phyloP scores from a whole-genome alignment of 164 flowering plant species.

The Macadamia tetraphylla region DNA sequence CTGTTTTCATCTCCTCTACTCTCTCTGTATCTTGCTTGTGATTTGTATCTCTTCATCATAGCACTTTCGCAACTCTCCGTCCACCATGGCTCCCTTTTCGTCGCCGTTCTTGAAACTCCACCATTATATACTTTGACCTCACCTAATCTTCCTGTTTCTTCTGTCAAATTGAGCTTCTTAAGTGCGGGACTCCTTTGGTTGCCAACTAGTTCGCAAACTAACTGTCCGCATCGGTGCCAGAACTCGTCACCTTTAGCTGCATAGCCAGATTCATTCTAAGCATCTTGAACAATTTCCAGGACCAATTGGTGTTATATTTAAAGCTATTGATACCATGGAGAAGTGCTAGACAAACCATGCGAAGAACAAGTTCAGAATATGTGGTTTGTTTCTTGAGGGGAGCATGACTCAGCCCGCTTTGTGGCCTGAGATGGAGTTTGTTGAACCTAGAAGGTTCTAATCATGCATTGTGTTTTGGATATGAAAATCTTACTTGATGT shows the following conservation, averaged over 20 bases:
- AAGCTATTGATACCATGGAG: slow-evolving; percentile 71
- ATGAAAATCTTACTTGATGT: no score
- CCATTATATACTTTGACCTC: not conserved
- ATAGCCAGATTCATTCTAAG: slow-evolving; percentile 66
- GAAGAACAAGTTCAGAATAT: slow-evolving; percentile 62
- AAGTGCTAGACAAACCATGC: slow-evolving; percentile 47
- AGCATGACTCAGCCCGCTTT: slow-evolving; percentile 54
- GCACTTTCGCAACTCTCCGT: slow-evolving; percentile 1
- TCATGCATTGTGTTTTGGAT: no score
- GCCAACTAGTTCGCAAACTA: slow-evolving; percentile 34
- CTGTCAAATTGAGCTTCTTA: slow-evolving; percentile 8
- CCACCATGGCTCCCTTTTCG: not conserved
- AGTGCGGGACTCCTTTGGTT: slow-evolving; percentile 27
- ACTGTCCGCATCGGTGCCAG: slow-evolving; percentile 66
- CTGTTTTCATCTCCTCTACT: no score
- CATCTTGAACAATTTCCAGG: slow-evolving; percentile 68
- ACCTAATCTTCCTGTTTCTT: not conserved
- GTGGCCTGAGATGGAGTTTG: slow-evolving; percentile 71
- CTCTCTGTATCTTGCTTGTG: not conserved
- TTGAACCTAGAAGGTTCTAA: slow-evolving; percentile 6
- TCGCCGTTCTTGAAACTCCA: slow-evolving; percentile 8
- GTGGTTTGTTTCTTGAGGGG: slow-evolving; percentile 84
- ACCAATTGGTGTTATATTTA: slow-evolving; percentile 78
- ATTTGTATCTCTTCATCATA: slow-evolving; percentile 11
- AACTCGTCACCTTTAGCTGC: slow-evolving; percentile 80